These are phyloP conservation scores for Capsicum baccatum DNA, from an alignment of 257 asterid species.

Conservation along the genomic window DNA sequence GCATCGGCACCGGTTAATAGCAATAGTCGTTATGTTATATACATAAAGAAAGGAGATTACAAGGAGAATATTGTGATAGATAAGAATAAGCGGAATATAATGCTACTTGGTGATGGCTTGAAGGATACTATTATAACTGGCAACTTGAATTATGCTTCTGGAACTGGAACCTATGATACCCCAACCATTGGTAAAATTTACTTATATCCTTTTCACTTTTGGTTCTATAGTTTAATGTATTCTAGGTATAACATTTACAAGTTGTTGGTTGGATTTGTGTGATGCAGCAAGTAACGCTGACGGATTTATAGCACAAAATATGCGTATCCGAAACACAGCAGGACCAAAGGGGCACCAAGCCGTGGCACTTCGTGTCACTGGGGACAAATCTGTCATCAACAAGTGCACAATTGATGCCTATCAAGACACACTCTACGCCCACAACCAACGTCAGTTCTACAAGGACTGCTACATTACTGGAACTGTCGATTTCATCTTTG, in stretches of 20 bases:
- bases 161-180: constrained; percentile 36
- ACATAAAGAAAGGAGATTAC: constrained; percentile 40
- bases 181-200: constrained; percentile 45
- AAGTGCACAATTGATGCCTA: constrained; percentile 47
- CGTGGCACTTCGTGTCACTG: constrained; percentile 52
- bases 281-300: neutral
- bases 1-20: constrained; percentile 35
- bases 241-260: too few relatives aligned
- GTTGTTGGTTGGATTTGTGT: too few relatives aligned
- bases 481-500: constrained; percentile 63
- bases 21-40: constrained; percentile 33
- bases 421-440: constrained; percentile 62
- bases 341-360: constrained; percentile 61
- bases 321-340: constrained; percentile 51
- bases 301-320: constrained; percentile 63
- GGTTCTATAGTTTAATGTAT: too few relatives aligned
- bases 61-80: constrained; percentile 37
- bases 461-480: constrained; percentile 55
- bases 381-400: constrained; percentile 54
- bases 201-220: neutral
- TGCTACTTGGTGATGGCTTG: constrained; percentile 47
- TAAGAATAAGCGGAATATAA: constrained; percentile 34
- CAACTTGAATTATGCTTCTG: constrained; percentile 38
- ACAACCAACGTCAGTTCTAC: constrained; percentile 59
- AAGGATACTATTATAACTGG: constrained; percentile 42